Percentiles rank a stretch among this genome's conserved stretches.
phyloP scores from a whole-genome alignment of 129 eudicot species.

The Flaveria sonorensis region DNA sequence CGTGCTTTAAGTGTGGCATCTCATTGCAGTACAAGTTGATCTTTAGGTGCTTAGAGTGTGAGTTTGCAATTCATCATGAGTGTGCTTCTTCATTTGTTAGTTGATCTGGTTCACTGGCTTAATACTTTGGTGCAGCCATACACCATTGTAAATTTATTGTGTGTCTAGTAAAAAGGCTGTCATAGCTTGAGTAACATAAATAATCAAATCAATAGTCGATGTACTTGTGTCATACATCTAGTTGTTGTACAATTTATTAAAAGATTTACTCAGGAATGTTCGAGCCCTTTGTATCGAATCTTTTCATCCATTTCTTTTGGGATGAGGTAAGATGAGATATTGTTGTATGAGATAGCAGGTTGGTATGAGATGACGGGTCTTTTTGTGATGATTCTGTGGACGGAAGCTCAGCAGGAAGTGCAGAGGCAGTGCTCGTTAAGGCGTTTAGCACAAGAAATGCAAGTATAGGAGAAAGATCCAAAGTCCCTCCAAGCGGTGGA shows the following conservation, averaged over 20 bases:
- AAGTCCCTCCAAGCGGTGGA: conserved; percentile 48
- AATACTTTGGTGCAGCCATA: not conserved
- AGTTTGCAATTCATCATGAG: not conserved
- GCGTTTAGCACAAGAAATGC: conserved; percentile 86
- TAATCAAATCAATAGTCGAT: not conserved
- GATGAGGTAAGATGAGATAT: conserved; percentile 48
- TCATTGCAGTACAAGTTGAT: not conserved
- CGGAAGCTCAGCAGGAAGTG: conserved; percentile 84
- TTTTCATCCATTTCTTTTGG: conserved; percentile 74
- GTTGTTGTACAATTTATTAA: no score
- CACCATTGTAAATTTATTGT: no score
- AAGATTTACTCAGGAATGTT: conserved; percentile 15
- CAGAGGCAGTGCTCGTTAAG: conserved; percentile 85
- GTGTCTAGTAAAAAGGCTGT: no score
- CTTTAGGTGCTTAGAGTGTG: conserved; percentile 6
- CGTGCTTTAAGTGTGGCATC: not conserved
- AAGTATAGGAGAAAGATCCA: no score
- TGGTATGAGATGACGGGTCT: conserved; percentile 27
- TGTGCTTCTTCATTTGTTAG: not conserved
- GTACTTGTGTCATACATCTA: not conserved
- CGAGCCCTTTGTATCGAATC: conserved; percentile 48
- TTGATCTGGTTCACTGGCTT: not conserved
- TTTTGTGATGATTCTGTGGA: conserved; percentile 37
- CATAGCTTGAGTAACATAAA: not conserved
- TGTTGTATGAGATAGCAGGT: conserved; percentile 15